Evolutionary conservation across 176 grass and related monocot species (phyloP).

Genomic region (Ensete glaucum): DNA sequence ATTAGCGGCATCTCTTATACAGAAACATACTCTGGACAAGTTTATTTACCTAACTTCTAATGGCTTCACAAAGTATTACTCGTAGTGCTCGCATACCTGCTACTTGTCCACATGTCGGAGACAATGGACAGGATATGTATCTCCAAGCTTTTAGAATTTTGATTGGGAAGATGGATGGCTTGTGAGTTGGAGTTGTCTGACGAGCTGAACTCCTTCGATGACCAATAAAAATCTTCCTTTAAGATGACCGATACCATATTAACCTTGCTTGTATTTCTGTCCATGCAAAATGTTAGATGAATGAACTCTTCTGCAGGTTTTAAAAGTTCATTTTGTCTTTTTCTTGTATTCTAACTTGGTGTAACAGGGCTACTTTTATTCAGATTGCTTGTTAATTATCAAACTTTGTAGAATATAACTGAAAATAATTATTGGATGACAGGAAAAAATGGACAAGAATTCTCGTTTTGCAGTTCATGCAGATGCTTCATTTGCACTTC

Average conservation of each 20-base stretch:
- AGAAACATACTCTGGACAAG: not conserved
- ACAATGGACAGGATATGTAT: too few relatives aligned
- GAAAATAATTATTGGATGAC: not conserved
- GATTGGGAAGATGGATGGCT: too few relatives aligned
- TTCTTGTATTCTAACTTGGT: too few relatives aligned
- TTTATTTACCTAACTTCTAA: not conserved
- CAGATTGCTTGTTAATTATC: not conserved
- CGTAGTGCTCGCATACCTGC: not conserved
- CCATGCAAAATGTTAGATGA: not conserved
- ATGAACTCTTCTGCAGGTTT: too few relatives aligned
- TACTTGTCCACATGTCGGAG: not conserved
- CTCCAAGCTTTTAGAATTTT: too few relatives aligned
- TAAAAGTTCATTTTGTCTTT: too few relatives aligned
- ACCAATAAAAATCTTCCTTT: too few relatives aligned
- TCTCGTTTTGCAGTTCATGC: not conserved
- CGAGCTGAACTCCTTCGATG: too few relatives aligned
- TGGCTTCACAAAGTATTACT: not conserved
- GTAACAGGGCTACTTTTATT: not conserved
- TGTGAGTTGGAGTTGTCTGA: too few relatives aligned
- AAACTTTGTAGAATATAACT: not conserved
- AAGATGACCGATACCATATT: not conserved
- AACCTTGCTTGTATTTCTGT: not conserved
- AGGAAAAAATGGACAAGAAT: conserved; percentile 7
- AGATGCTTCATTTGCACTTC: conserved; percentile 23
- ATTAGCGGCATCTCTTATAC: not conserved